These are phyloP conservation scores for Ophiostoma triangulosporum DNA, from an alignment of 2,329 filamentous ascomycete genomes.

Conservation along the genomic window DNA sequence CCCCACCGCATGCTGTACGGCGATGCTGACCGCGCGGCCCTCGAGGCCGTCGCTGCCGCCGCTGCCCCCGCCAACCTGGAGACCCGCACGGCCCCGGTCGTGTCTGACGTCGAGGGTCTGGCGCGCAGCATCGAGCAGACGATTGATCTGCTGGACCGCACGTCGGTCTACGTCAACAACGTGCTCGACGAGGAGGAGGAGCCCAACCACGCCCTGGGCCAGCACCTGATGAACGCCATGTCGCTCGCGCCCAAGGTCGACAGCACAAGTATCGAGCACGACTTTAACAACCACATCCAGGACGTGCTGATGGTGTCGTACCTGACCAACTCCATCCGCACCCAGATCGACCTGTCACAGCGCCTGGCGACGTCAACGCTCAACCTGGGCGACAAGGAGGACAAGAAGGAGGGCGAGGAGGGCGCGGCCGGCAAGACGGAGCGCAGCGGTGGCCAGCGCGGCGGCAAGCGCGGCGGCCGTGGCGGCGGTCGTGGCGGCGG, in stretches of 20 bases:
- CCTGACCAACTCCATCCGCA: constrained; percentile 95
- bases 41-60: constrained; percentile 60
- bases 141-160: constrained; percentile 76
- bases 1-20: constrained; percentile 87
- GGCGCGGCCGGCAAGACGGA: constrained; percentile 25
- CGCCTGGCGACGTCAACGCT: constrained; percentile 72
- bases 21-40: constrained; percentile 42
- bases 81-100: constrained; percentile 55
- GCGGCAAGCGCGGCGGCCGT: constrained; percentile 23
- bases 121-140: constrained; percentile 80
- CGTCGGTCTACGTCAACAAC: constrained; percentile 81
- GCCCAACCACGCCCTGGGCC: constrained; percentile 81
- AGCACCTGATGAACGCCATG: constrained; percentile 88
- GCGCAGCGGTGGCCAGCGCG: constrained; percentile 32
- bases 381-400: constrained; percentile 31
- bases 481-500: constrained; percentile 34
- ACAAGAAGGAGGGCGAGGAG: constrained; percentile 19
- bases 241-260: constrained; percentile 93
- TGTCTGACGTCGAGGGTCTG: constrained; percentile 80
- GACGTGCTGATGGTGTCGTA: constrained; percentile 97
- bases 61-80: constrained; percentile 63
- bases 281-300: constrained; percentile 99
- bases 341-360: constrained; percentile 96
- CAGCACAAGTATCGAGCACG: constrained; percentile 75
- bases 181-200: constrained; percentile 88